Percentiles rank a stretch among this genome's conserved stretches.
phyloP scores from a whole-genome alignment of 208 protist genomes.

The Leishmania amazonensis region DNA sequence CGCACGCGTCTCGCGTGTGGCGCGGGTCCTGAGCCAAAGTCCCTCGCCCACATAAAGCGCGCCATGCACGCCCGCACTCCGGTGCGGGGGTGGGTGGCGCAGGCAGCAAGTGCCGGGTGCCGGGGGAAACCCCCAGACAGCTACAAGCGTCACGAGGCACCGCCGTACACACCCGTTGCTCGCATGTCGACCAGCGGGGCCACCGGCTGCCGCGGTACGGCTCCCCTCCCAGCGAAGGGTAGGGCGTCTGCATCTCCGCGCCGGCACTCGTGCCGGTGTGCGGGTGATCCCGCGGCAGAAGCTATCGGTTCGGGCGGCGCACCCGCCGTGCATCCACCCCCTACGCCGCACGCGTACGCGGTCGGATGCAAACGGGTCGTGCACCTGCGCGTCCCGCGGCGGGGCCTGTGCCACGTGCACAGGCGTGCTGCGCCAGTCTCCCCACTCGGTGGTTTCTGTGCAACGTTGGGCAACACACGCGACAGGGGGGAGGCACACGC shows the following conservation, averaged over 20 bases:
- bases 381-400: slow-evolving; percentile 18
- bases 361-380: slow-evolving; percentile 15
- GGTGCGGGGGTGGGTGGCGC: slow-evolving; percentile 13
- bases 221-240: slow-evolving; percentile 23
- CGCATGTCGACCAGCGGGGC: slow-evolving; percentile 29
- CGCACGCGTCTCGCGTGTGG: slow-evolving; percentile 18
- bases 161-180: slow-evolving; percentile 36
- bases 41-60: slow-evolving; percentile 47
- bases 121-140: slow-evolving; percentile 30
- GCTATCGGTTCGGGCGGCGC: slow-evolving; percentile 28
- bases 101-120: slow-evolving; percentile 66
- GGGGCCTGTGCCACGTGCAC: slow-evolving; percentile 21
- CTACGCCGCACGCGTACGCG: background rate
- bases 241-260: slow-evolving; percentile 26
- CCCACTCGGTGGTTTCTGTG: slow-evolving; percentile 28
- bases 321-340: slow-evolving; percentile 31
- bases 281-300: slow-evolving; percentile 31
- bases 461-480: slow-evolving; percentile 29
- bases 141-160: slow-evolving; percentile 29
- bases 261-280: slow-evolving; percentile 24
- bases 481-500: background rate
- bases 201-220: slow-evolving; percentile 32
- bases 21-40: slow-evolving; percentile 76
- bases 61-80: background rate
- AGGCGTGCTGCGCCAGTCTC: slow-evolving; percentile 27